Evolutionary conservation across 108 stramenopile genomes (phyloP).

Genomic region (Nitzschia putrida): DNA sequence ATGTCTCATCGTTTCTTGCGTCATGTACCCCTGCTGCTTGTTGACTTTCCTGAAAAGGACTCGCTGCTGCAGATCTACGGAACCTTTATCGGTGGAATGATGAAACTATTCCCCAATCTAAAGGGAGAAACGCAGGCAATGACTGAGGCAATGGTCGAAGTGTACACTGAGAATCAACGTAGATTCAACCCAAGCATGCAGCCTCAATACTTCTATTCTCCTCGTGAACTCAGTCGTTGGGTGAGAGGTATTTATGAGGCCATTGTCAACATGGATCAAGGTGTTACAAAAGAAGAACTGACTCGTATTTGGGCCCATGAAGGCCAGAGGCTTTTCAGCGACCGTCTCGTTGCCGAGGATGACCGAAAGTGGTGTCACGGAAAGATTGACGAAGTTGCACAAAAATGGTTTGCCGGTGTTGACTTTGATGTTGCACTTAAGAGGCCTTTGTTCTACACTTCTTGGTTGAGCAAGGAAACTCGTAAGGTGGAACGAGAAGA

Average conservation of each 20-base stretch:
- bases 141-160: conserved; percentile 97
- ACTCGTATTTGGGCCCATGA: conserved; percentile 98
- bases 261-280: conserved; percentile 76
- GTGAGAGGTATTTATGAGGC: conserved; percentile 96
- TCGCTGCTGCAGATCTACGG: conserved; percentile 96
- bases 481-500: conserved; percentile 76
- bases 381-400: conserved; percentile 75
- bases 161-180: conserved; percentile 88
- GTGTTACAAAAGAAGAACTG: conserved; percentile 84
- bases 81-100: conserved; percentile 93
- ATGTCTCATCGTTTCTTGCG: conserved; percentile 93
- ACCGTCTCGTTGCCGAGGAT: conserved; percentile 88
- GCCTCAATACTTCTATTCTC: conserved; percentile 99
- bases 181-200: conserved; percentile 85
- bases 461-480: conserved; percentile 94
- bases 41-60: conserved; percentile 92
- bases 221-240: conserved; percentile 97
- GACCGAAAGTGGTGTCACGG: conserved; percentile 91
- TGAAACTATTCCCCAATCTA: conserved; percentile 93
- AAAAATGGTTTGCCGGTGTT: conserved; percentile 76
- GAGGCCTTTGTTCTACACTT: conserved; percentile 89
- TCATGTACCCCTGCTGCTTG: conserved; percentile 95
- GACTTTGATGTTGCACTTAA: conserved; percentile 78
- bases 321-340: conserved; percentile 93
- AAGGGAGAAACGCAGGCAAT: conserved; percentile 88